These are phyloP conservation scores for Trametes cingulata DNA, from an alignment of 768 basidiomycete genomes.

Conservation along the genomic window DNA sequence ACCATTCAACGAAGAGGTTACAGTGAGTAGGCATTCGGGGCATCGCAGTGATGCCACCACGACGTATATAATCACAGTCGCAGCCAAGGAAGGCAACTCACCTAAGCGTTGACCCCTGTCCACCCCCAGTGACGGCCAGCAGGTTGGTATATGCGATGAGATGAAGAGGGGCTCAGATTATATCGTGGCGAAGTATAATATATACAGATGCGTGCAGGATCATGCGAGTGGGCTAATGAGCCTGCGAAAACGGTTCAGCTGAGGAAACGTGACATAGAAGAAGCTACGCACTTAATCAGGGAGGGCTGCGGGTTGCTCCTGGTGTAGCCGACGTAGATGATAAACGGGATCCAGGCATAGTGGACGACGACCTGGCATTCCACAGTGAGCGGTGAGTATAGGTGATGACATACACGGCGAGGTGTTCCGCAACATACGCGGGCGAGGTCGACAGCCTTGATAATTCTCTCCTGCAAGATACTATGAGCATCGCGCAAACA, in stretches of 20 bases:
- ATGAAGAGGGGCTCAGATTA: constrained; percentile 15
- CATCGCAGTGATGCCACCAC: constrained; percentile 56
- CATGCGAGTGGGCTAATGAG: constrained; percentile 93
- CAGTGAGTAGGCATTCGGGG: constrained; percentile 29
- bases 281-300: constrained; percentile 84
- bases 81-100: constrained; percentile 7
- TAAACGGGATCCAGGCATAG: constrained; percentile 95
- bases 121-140: background rate
- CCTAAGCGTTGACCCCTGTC: background rate
- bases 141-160: background rate
- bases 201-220: constrained; percentile 35
- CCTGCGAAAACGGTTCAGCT: constrained; percentile 41
- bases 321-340: constrained; percentile 94
- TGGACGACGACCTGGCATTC: constrained; percentile 76
- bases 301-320: constrained; percentile 93
- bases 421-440: constrained; percentile 55
- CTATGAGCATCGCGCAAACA: background rate
- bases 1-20: constrained; percentile 54
- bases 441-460: constrained; percentile 76
- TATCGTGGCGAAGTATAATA: constrained; percentile 17
- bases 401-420: background rate
- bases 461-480: constrained; percentile 69
- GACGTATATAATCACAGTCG: constrained; percentile 60
- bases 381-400: constrained; percentile 3
- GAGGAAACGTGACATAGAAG: background rate